These are phyloP conservation scores for Pythium pectinolyticum DNA, from an alignment of 352 stramenopile species.

Conservation along the genomic window DNA sequence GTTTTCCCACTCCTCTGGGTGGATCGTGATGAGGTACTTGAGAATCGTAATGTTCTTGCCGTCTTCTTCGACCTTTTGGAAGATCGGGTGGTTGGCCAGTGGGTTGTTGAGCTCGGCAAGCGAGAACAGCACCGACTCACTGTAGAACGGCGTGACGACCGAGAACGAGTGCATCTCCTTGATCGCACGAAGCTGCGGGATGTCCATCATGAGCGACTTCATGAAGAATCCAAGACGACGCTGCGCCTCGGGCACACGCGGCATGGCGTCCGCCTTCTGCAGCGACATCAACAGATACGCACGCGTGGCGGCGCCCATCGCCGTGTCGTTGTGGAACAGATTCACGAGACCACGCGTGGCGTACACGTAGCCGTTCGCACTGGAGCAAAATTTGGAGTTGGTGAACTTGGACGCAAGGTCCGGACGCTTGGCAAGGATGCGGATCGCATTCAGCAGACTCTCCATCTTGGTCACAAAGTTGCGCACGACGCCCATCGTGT, in stretches of 20 bases:
- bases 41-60: conserved; percentile 85
- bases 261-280: conserved; percentile 39
- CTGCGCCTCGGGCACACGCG: conserved; percentile 47
- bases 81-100: conserved; percentile 83
- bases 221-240: conserved; percentile 85
- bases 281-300: conserved; percentile 30
- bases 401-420: conserved; percentile 66
- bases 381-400: conserved; percentile 81
- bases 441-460: conserved; percentile 60
- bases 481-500: conserved; percentile 79
- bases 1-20: conserved; percentile 85
- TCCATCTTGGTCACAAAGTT: conserved; percentile 91
- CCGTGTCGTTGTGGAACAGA: conserved; percentile 70
- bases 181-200: conserved; percentile 74
- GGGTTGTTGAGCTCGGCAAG: conserved; percentile 79
- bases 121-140: conserved; percentile 80
- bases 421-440: conserved; percentile 64
- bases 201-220: conserved; percentile 87
- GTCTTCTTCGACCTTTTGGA: conserved; percentile 81
- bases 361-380: conserved; percentile 76
- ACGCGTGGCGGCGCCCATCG: conserved; percentile 69
- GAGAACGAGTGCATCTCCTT: conserved; percentile 87
- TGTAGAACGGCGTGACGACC: conserved; percentile 83
- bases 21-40: conserved; percentile 85
- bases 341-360: conserved; percentile 74